Evolutionary conservation across 2,329 filamentous ascomycete genomes (phyloP), one percentile per base, ranked within the genome.

Genomic region (Botrytis hyacinthi): DNA sequence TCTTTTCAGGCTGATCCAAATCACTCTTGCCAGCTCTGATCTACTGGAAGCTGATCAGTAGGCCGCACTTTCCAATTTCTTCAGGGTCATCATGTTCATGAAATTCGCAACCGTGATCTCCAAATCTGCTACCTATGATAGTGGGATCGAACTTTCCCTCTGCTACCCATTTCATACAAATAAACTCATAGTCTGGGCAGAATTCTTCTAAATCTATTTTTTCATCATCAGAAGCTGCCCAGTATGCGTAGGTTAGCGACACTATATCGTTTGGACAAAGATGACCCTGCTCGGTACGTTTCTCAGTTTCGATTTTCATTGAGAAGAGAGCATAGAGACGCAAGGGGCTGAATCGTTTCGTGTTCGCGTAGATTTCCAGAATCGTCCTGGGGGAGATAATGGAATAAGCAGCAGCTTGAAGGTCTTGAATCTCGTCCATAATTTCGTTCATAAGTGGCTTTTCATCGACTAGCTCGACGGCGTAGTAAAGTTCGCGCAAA

Each of bases 211-310:
- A 5, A n/a, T 54, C 5, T 2, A 16, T 6, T 16, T 4, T 14
- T 42, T 14, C 40, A 42, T 14, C 40, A 42, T 16, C 12, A 42
- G 40, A 14, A 42, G n/a, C n/a, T 18, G 6, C 14, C 51, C n/a
- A 29, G 14, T 0, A 14, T 16, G 51, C 12, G n/a, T 54, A n/a
- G 48, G 22, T 51, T 12, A 7, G 22, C 46, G 22, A 4, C 10
- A 9, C 4, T 1, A 10, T 12, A 51, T 51, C 10, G 22, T 12
- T 26, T 51, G 26, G 5, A 51, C 4, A 1, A 26, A 2, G 4
- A 6, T 6, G 0, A 26, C 4, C 4, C 48, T 12, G 10, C 10
- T 2, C 1, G 3, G 10, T 1, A 14, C 26, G 10, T n/a, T 51
- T 51, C 26, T 51, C 48, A 12, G 12, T 5, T 29, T 54, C 12